phyloP scores from a whole-genome alignment of 805 yeast species.

The Candida endomychidarum region DNA sequence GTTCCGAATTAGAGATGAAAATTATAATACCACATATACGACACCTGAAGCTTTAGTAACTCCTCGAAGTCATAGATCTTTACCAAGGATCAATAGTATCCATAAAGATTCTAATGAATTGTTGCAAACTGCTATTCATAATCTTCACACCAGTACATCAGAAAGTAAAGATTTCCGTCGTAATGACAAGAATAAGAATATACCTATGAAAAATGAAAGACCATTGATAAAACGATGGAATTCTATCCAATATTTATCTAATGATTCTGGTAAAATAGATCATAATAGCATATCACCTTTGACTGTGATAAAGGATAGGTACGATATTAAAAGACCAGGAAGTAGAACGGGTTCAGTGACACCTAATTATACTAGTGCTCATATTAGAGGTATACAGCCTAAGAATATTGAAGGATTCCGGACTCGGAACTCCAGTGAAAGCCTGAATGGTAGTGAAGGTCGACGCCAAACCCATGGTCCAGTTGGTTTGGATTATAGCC shows the following conservation, averaged over 20 bases:
- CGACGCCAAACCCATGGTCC: too few relatives aligned
- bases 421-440: too few relatives aligned
- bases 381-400: conserved; percentile 6
- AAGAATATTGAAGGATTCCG: too few relatives aligned
- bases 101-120: conserved; percentile 4
- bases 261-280: conserved; percentile 1
- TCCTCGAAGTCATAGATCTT: conserved; percentile 12
- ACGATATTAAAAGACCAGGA: conserved; percentile 24
- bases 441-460: too few relatives aligned
- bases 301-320: conserved; percentile 27
- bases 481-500: too few relatives aligned
- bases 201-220: conserved; percentile 14
- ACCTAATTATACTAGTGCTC: conserved; percentile 3
- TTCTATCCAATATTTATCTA: conserved; percentile 13
- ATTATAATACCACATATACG: neutral
- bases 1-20: conserved; percentile 14
- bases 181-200: conserved; percentile 8
- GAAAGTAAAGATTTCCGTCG: conserved; percentile 1
- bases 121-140: conserved; percentile 13
- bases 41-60: conserved; percentile 1
- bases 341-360: conserved; percentile 6
- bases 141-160: conserved; percentile 7
- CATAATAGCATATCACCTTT: conserved; percentile 25
- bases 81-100: conserved; percentile 9
- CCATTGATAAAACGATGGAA: conserved; percentile 19